phyloP scores from a whole-genome alignment of 495 filamentous ascomycete genomes.

The Hypoxylon intermedium region DNA sequence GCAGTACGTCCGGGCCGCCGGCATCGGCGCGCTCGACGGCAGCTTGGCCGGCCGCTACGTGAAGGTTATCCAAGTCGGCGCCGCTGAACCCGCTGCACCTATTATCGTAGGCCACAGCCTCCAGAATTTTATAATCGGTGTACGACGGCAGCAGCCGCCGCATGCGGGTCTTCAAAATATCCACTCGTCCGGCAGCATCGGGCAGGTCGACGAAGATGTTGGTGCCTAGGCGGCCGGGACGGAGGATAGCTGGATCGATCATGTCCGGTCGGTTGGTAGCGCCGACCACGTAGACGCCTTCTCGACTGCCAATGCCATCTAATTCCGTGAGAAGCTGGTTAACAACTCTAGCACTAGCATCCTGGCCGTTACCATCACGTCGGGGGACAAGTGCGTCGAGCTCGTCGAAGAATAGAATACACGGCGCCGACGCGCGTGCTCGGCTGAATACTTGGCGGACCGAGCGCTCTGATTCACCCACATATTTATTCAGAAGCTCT shows the following conservation, averaged over 20 bases:
- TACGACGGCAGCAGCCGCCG: conserved; percentile 50
- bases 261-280: conserved; percentile 96
- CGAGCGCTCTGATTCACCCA: conserved; percentile 92
- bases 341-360: conserved; percentile 86
- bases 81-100: conserved; percentile 87
- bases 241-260: conserved; percentile 94
- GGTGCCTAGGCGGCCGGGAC: conserved; percentile 88
- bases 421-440: conserved; percentile 84
- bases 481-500: conserved; percentile 92
- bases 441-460: conserved; percentile 92
- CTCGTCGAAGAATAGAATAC: conserved; percentile 98
- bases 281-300: conserved; percentile 92
- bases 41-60: conserved; percentile 77
- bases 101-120: conserved; percentile 66
- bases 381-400: conserved; percentile 89
- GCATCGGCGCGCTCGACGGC: conserved; percentile 66
- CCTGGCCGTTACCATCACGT: conserved; percentile 79
- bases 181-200: conserved; percentile 75
- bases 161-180: conserved; percentile 76
- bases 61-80: conserved; percentile 81
- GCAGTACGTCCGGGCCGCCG: conserved; percentile 51
- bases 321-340: conserved; percentile 97
- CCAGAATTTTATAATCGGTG: conserved; percentile 52
- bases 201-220: conserved; percentile 91
- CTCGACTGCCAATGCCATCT: conserved; percentile 80